phyloP scores from a whole-genome alignment of 805 yeast genomes.

The Ogataea glucozyma region DNA sequence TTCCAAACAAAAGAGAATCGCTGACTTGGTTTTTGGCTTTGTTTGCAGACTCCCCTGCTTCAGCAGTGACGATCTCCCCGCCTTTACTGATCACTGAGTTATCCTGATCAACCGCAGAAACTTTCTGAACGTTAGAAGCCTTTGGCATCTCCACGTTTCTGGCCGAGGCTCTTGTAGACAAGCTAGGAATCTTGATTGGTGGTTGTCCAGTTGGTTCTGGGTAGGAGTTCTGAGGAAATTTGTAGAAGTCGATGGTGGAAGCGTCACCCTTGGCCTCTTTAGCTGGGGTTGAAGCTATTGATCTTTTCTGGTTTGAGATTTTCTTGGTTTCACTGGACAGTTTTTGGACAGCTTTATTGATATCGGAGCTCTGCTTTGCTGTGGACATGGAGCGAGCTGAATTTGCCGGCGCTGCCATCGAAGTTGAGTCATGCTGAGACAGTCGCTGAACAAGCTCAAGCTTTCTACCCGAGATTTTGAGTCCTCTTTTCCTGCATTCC shows the following conservation, averaged over 20 bases:
- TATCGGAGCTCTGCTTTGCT: constrained; percentile 6
- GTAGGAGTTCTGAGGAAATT: constrained; percentile 40
- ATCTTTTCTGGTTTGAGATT: constrained; percentile 14
- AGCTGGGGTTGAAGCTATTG: constrained; percentile 26
- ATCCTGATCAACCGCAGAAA: constrained; percentile 17
- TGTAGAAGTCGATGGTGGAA: constrained; percentile 59
- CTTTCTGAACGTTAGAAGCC: constrained; percentile 5
- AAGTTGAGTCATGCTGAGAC: constrained; percentile 19
- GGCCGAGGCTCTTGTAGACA: constrained; percentile 30
- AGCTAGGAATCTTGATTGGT: constrained; percentile 30
- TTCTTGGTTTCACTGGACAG: constrained; percentile 10
- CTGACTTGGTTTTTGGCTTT: constrained; percentile 6
- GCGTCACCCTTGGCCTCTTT: constrained; percentile 51
- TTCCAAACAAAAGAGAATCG: constrained; percentile 29
- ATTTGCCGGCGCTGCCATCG: constrained; percentile 3
- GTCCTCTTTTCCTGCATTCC: constrained; percentile 61
- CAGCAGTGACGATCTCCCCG: constrained; percentile 20
- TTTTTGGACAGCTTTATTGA: constrained; percentile 4
- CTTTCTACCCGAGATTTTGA: constrained; percentile 63
- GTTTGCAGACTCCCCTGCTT: constrained; percentile 2
- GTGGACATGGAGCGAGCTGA: constrained; percentile 22
- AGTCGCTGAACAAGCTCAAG: constrained; percentile 50
- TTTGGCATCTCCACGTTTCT: constrained; percentile 14
- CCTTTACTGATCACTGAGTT: constrained; percentile 17
- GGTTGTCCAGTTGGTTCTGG: constrained; percentile 27